These are phyloP conservation scores for Gloeopeniophorella convolvens DNA, from an alignment of 768 basidiomycete species.

Conservation along the genomic window DNA sequence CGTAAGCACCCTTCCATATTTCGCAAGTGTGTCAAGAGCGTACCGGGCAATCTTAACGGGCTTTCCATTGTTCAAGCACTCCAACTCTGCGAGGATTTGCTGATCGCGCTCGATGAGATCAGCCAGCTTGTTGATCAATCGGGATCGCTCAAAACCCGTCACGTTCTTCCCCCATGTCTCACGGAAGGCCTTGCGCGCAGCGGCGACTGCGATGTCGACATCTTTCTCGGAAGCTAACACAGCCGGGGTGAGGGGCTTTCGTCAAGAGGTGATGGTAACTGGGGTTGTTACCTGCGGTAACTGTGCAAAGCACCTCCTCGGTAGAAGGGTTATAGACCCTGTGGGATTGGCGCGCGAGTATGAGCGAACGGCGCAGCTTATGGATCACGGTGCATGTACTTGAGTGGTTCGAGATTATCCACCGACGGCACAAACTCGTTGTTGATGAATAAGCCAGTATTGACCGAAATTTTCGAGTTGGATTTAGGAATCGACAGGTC, in stretches of 20 bases:
- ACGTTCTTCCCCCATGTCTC: slow-evolving; percentile 88
- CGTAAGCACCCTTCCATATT: neutral
- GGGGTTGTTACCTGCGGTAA: slow-evolving; percentile 41
- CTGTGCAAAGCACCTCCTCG: slow-evolving; percentile 62
- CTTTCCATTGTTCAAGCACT: slow-evolving; percentile 88
- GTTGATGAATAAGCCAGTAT: slow-evolving; percentile 87
- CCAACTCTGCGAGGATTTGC: slow-evolving; percentile 76
- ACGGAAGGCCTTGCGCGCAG: slow-evolving; percentile 77
- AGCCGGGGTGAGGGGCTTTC: neutral
- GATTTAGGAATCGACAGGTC: slow-evolving; percentile 25
- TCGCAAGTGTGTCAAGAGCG: slow-evolving; percentile 27
- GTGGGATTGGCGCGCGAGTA: neutral
- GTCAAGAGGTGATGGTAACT: neutral
- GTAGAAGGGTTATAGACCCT: slow-evolving; percentile 61
- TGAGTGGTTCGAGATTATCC: slow-evolving; percentile 57
- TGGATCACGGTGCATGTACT: slow-evolving; percentile 36
- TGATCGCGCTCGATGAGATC: slow-evolving; percentile 85
- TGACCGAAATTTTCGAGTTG: slow-evolving; percentile 44
- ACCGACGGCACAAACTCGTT: slow-evolving; percentile 79
- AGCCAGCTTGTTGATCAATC: slow-evolving; percentile 77
- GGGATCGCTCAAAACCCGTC: slow-evolving; percentile 75
- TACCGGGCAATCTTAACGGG: slow-evolving; percentile 58
- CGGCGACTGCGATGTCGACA: slow-evolving; percentile 76
- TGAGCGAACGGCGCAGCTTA: neutral
- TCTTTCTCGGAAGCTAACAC: slow-evolving; percentile 58